Conservation (phyloP, 2,329 filamentous ascomycete genomes). For the Magnaporthiopsis rhizophila region DNA sequence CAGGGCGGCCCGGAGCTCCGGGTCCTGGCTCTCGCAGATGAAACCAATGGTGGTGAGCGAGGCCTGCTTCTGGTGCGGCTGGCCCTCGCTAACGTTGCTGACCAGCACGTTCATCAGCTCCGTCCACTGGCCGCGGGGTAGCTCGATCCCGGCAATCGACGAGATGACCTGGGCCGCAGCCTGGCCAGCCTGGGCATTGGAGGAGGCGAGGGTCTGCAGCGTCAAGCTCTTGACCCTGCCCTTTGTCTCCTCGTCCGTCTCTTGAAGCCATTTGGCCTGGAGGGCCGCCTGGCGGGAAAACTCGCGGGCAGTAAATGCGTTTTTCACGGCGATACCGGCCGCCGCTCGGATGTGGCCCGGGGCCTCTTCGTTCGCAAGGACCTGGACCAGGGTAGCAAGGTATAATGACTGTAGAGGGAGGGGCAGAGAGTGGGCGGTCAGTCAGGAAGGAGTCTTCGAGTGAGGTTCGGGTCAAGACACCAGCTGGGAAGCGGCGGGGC, state of each 20-base stretch:
- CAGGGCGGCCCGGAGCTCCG: conserved; percentile 73
- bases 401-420: conserved; percentile 65
- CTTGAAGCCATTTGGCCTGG: conserved; percentile 86
- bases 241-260: conserved; percentile 77
- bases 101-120: conserved; percentile 86
- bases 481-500: conserved; percentile 9
- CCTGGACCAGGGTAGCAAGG: conserved; percentile 83
- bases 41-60: conserved; percentile 96
- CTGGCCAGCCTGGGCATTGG: conserved; percentile 74
- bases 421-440: neutral
- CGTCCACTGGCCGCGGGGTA: conserved; percentile 87
- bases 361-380: conserved; percentile 84
- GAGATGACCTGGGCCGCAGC: conserved; percentile 93
- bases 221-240: conserved; percentile 79
- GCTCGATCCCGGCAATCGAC: conserved; percentile 87
- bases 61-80: conserved; percentile 84
- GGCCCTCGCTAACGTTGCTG: conserved; percentile 82
- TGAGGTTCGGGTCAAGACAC: neutral
- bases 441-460: conserved; percentile 10
- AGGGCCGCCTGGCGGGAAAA: conserved; percentile 78
- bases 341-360: conserved; percentile 82
- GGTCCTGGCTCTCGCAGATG: conserved; percentile 92
- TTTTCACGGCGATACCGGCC: conserved; percentile 94
- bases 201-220: conserved; percentile 77
- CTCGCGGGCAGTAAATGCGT: conserved; percentile 94